Evolutionary conservation across 352 stramenopile genomes (phyloP).

Genomic region (Peronospora destructor): DNA sequence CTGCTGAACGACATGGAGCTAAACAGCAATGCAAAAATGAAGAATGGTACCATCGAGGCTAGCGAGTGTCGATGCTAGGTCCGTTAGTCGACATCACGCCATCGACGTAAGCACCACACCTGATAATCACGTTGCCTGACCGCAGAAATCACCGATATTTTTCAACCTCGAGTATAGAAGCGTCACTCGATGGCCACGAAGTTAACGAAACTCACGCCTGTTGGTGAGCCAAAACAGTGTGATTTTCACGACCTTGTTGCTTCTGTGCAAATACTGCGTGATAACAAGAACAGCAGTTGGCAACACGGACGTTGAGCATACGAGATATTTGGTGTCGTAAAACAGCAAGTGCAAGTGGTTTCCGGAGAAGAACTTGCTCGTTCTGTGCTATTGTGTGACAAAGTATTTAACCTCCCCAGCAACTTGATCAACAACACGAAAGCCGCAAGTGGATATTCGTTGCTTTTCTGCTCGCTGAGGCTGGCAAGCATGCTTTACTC

Average conservation of each 20-base stretch:
- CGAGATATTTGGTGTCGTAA: slow-evolving; percentile 16
- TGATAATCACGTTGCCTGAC: not conserved
- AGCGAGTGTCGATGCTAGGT: too few species aligned
- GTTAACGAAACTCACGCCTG: not conserved
- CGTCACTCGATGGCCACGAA: not conserved
- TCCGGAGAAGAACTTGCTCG: slow-evolving; percentile 3
- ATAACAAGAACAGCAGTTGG: slow-evolving; percentile 10
- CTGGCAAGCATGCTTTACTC: slow-evolving; percentile 9
- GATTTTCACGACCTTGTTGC: slow-evolving; percentile 20
- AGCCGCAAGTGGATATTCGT: slow-evolving; percentile 15
- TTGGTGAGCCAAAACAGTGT: slow-evolving; percentile 7
- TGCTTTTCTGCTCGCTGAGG: slow-evolving; percentile 27
- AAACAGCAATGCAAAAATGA: too few species aligned
- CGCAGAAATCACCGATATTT: not conserved
- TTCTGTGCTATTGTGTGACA: slow-evolving; percentile 22
- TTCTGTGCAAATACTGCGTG: slow-evolving; percentile 14
- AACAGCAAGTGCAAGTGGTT: slow-evolving; percentile 22
- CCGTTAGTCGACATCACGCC: too few species aligned
- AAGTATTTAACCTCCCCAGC: slow-evolving; percentile 2
- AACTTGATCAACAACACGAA: slow-evolving; percentile 14
- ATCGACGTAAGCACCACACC: not conserved
- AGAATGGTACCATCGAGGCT: too few species aligned
- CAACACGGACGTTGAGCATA: slow-evolving; percentile 20
- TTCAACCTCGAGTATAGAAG: not conserved
- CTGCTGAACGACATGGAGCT: too few species aligned